Evolutionary conservation across 208 protist genomes (phyloP), one percentile per base, ranked within the genome.

Genomic region (Vickermania spadyakhi): DNA sequence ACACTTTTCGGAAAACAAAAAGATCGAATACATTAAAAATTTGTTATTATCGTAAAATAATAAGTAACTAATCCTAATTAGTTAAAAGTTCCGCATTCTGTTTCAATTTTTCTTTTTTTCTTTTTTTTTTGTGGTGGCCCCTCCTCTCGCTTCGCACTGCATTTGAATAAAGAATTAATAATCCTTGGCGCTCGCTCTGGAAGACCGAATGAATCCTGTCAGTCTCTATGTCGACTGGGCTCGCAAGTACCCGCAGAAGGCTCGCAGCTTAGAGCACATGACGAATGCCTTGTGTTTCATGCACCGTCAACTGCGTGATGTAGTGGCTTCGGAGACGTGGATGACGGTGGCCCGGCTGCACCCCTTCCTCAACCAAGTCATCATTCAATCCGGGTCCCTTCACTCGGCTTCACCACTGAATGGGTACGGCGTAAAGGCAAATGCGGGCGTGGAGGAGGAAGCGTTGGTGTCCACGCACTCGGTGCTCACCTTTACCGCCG

Each of bases 221-320:
- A 61, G 62, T 11, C 72, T 62, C 56, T 94, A 94, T 63, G 64
- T 72, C 2, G 57, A 64, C 22, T 94, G 88, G 88, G 84, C 91
- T 2, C 79, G 84, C n/a, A 51, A 64, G 4, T 86, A 91, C 60
- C 61, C 55, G 5, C 81, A 90, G n/a, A 83, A 77, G 52, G 79
- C 79, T 1, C 30, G 42, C 0, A 75, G 68, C 50, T 68, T 94
- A 13, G 83, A 91, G 62, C 79, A 81, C 31, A 62, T 94, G 14
- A 75, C 74, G 14, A 77, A 77, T 36, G 81, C 79, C 56, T 60
- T 84, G 21, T 69, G 77, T 5, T 66, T 91, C 51, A 53, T 94
- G 13, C 51, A 81, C 18, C 75, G 64, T n/a, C 72, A 90, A 60
- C 84, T 79, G 1, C 50, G 45, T 1, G 81, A 89, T 64, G 63